Base-by-base conservation (phyloP, 495 filamentous ascomycete species). In the Penicillium samsonianum region DNA sequence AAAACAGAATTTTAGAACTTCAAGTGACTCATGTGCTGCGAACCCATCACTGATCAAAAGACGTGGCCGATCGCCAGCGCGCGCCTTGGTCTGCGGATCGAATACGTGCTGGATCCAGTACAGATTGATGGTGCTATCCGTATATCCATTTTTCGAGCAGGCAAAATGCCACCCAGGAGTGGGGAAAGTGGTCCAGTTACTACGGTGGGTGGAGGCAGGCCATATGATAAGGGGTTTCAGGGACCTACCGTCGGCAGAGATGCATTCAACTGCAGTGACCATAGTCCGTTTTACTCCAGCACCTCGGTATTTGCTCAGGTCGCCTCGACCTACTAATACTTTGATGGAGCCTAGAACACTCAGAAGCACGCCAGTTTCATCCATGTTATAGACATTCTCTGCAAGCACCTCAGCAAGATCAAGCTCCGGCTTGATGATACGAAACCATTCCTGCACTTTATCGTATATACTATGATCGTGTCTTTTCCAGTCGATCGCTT, bases 361-460 rank as follows among this genome's bases (percentile, higher is more conserved):
- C 41, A 77, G 60, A 52, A 75, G 67, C 46, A 72, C 70, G 48
- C 65, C 61, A 16, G 65, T 70, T 65, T 73, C 64, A 51, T 71
- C 63, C 49, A 69, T 73, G 47, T 73, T 73, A 46, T 62, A 62
- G 6, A 62, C 35, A 62, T 72, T 72, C 37, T 65, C 65, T 12
- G 43, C 48, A 5, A 67, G 50, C 51, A 73, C n/a, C n/a, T n/a
- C 62, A 20, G 42, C 50, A 17, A 33, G 53, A 56, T 61, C 53
- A 16, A 61, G 47, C 22, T 61, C 53, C 19, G 47, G 31, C 41
- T 48, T n/a, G 53, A 61, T 57, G 17, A 61, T 28, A 26, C 20
- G 28, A 60, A 74, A 73, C 70, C 62, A 77, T 53, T 68, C 58
- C 49, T 44, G 63, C 11, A 76, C 57, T 67, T 76, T 77, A 9